Evolutionary conservation across 2,329 filamentous ascomycete species (phyloP), one percentile per base, ranked within the genome.

Genomic region (Ilyonectria sp.): DNA sequence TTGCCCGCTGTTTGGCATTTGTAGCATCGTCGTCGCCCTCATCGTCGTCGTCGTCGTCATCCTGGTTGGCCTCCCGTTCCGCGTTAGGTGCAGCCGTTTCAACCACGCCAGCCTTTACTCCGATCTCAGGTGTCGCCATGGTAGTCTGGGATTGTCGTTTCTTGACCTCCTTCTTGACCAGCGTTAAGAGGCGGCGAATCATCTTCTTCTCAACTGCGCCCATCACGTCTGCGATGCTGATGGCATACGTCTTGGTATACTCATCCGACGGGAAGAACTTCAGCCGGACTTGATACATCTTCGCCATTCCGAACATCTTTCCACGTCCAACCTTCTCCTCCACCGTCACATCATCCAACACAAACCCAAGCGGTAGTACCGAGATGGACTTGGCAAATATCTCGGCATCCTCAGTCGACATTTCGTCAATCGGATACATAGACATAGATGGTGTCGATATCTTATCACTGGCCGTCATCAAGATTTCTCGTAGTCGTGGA

Each of bases 361-460:
- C 90, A 74, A 97, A 92, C 0, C 93, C 91, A 49, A 99, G 86
- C 4, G 93, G 93, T 50, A 98, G 87, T 69, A 93, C 91, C 77
- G 93, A 97, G 77, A 98, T 97, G 29, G 91, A 93, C 84, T 99
- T 99, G 54, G 95, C 92, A 77, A 99, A 98, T 54, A 87, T 89
- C 75, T 94, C 90, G 9, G 90, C 90, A 60, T 95, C 89, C 5
- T 90, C 87, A 37, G 87, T 83, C 1, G 90, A 86, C 40, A 97
- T 82, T 74, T 94, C 92, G 23, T 91, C 85, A 74, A 93, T 93
- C 33, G 97, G 86, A 52, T 93, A 87, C 19, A 98, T 85, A 1
- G 93, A 96, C 94, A 97, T 97, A 6, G 91, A 90, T 2, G 96
- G 96, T 0, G 96, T 99, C 44, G 94, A 93, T 69, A 98, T 98